These are phyloP conservation scores for Monosporascus sp. DNA, from an alignment of 2,329 filamentous ascomycete genomes.

Conservation along the genomic window DNA sequence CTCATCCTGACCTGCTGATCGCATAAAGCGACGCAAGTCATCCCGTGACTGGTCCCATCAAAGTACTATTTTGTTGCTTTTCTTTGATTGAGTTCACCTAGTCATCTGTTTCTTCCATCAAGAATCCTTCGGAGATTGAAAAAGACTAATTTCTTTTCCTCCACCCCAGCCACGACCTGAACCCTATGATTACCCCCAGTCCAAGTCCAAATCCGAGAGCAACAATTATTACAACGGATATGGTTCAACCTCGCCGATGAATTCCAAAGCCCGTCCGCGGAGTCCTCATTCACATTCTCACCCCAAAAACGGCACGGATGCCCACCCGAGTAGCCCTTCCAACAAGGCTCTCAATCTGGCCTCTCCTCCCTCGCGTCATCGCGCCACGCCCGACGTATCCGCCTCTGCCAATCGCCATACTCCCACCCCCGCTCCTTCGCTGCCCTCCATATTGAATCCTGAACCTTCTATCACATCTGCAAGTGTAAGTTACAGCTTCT, in stretches of 20 bases:
- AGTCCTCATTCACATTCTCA: conserved; percentile 28
- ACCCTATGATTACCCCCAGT: conserved; percentile 32
- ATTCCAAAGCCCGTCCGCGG: conserved; percentile 22
- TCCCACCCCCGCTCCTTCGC: conserved; percentile 24
- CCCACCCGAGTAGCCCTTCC: conserved; percentile 21
- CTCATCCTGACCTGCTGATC: background rate
- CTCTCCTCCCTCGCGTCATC: conserved; percentile 25
- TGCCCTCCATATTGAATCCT: conserved; percentile 28
- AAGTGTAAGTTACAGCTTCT: conserved; percentile 21
- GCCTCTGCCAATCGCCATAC: conserved; percentile 20
- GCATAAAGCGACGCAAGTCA: background rate
- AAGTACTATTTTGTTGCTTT: background rate
- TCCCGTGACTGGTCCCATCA: background rate
- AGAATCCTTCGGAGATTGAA: background rate
- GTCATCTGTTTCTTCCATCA: conserved; percentile 3
- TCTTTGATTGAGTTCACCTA: conserved; percentile 7
- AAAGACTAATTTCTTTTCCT: conserved; percentile 4
- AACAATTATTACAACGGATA: conserved; percentile 33
- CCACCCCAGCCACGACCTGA: conserved; percentile 31
- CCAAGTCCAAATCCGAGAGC: conserved; percentile 19
- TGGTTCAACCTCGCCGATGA: conserved; percentile 24
- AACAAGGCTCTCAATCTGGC: conserved; percentile 25
- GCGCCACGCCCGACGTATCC: conserved; percentile 19
- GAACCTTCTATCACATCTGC: conserved; percentile 19
- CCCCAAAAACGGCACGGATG: conserved; percentile 25